Base-by-base conservation (phyloP, 805 yeast species). In the Cyberlindnera lachancei region DNA sequence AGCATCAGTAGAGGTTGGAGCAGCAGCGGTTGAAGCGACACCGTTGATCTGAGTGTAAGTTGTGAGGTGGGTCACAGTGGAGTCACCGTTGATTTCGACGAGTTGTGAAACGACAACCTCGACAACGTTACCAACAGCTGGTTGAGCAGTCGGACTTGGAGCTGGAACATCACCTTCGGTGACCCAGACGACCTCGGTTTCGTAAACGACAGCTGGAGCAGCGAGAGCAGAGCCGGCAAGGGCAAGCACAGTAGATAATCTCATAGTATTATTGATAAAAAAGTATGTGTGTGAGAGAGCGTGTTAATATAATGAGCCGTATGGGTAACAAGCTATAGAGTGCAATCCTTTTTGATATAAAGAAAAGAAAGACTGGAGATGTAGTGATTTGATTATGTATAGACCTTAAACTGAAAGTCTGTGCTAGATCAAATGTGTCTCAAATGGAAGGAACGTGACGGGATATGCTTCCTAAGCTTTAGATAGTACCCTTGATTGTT, bases 121-220 rank as follows among this genome's bases (percentile, higher is more conserved):
- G 25, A 38, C 31, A 23, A 36, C 45, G 11, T 33, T 31, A 25
- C 45, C 53, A 23, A 46, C 46, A 27, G 30, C 31, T 28, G 55
- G 52, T 15, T 50, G 37, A 7, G 50, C 23, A 19, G 48, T 18
- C 4, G 45, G 12, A 5, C 41, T 18, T 11, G 41, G 30, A 9
- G 47, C 30, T 10, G 52, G 23, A 11, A 34, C 31, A 20, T 48
- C 27, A 7, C 41, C 38, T 12, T 49, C 46, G 16, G 60, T 39
- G 18, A 54, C 46, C 18, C 36, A 40, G 25, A 50, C 55, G 18
- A 42, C 45, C 27, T 47, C 30, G n/a, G 53, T 48, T 33, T 44
- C 26, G 26, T 50, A 45, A 31, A 50, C 47, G 27, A 41, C 55
- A 23, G 50, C 55, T 24, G 52, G 55, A 17, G 44, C 13, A 27